Percentiles rank a stretch among this genome's conserved stretches.
Evolutionary conservation across 1,284 basidiomycete species (phyloP).

Genomic region (Leccinum variabile): DNA sequence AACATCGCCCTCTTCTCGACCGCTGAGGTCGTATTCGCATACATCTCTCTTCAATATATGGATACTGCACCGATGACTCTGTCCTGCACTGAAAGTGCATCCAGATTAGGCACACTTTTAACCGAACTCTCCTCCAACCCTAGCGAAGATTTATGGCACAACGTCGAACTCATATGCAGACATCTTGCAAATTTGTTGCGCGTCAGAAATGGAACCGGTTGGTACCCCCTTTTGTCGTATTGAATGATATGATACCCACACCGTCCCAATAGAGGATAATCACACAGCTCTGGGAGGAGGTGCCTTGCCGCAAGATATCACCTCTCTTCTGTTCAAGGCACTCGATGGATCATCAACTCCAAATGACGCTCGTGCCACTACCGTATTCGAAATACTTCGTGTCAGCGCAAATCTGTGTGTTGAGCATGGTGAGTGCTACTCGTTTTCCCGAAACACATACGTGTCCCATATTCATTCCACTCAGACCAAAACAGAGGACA

Average conservation of each 20-base stretch:
- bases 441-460: neutral
- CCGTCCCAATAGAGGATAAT: slow-evolving; percentile 53
- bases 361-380: slow-evolving; percentile 43
- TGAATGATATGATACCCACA: slow-evolving; percentile 14
- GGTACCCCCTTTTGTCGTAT: slow-evolving; percentile 16
- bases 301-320: slow-evolving; percentile 61
- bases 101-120: slow-evolving; percentile 34
- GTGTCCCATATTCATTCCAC: slow-evolving; percentile 3
- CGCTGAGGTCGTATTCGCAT: neutral
- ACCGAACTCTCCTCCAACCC: slow-evolving; percentile 38
- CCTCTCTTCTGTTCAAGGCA: slow-evolving; percentile 55
- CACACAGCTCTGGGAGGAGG: slow-evolving; percentile 68
- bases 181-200: slow-evolving; percentile 63
- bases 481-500: slow-evolving; percentile 65
- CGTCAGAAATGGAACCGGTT: slow-evolving; percentile 50
- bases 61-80: slow-evolving; percentile 15
- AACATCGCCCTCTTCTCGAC: neutral
- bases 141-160: slow-evolving; percentile 47
- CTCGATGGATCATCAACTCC: slow-evolving; percentile 51
- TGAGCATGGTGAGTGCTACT: slow-evolving; percentile 62
- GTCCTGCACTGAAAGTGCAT: slow-evolving; percentile 32
- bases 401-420: slow-evolving; percentile 79
- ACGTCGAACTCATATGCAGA: slow-evolving; percentile 52
- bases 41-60: slow-evolving; percentile 20
- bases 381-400: slow-evolving; percentile 66